phyloP scores from a whole-genome alignment of 345 rosid genomes.

The Schrenkiella parvula region DNA sequence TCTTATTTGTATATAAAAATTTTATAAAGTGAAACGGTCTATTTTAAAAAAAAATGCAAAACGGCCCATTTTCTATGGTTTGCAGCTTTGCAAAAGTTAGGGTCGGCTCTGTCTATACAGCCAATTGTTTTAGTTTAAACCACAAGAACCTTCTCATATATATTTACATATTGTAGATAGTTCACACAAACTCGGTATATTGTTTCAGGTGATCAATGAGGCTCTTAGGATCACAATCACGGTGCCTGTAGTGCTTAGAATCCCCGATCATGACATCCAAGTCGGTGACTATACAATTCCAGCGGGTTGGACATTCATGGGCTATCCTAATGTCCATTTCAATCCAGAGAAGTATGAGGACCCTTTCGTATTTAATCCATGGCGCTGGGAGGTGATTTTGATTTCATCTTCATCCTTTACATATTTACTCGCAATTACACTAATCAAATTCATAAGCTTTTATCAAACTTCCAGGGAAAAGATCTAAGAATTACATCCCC shows the following conservation, averaged over 20 bases:
- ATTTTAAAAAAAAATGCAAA: too few species aligned
- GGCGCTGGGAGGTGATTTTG: conserved; percentile 20
- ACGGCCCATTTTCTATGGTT: too few species aligned
- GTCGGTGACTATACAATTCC: conserved; percentile 15
- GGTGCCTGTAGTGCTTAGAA: neutral
- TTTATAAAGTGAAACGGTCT: too few species aligned
- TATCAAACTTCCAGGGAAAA: neutral
- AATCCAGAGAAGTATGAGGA: conserved; percentile 2
- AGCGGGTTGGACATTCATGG: conserved; percentile 21
- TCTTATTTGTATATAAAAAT: too few species aligned
- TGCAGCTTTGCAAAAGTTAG: too few species aligned
- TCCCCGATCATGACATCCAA: neutral
- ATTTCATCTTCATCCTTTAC: neutral
- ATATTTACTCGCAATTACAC: neutral
- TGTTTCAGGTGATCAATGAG: conserved; percentile 2
- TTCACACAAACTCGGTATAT: neutral
- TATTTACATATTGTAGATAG: neutral
- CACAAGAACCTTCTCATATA: too few species aligned
- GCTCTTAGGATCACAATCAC: neutral
- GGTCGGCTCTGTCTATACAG: too few species aligned
- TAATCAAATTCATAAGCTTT: neutral
- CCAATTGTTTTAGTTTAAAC: too few species aligned
- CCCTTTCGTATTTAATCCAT: conserved; percentile 24
- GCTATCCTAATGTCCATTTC: neutral
- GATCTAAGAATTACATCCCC: conserved; percentile 12